Evolutionary conservation across 2,329 filamentous ascomycete genomes (phyloP).

Genomic region (Nemania serpens): DNA sequence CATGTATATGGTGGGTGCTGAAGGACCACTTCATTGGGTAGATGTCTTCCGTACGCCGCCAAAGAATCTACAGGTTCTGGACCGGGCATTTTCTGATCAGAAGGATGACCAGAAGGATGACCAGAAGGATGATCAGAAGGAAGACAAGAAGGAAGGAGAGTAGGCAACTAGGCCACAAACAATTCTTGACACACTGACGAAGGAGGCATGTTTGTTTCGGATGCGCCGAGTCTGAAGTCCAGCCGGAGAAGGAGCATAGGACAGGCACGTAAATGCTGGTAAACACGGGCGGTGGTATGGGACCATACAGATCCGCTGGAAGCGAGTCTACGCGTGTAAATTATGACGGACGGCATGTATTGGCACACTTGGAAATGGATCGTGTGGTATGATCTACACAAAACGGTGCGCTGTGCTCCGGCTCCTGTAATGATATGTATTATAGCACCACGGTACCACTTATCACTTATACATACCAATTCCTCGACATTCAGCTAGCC

Average conservation of each 20-base stretch:
- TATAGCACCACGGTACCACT: constrained; percentile 18
- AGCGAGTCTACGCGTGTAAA: constrained; percentile 7
- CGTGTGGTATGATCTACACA: constrained; percentile 5
- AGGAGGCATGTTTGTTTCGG: not conserved
- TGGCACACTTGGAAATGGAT: not conserved
- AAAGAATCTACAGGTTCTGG: not conserved
- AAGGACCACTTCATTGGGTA: constrained; percentile 15
- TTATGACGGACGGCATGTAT: not conserved
- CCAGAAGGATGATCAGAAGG: not conserved
- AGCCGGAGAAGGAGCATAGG: not conserved
- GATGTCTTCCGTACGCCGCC: constrained; percentile 22
- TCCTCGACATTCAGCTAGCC: too few species aligned
- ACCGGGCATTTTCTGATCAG: not conserved
- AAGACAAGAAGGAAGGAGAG: not conserved
- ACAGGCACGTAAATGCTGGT: not conserved
- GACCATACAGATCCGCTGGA: not conserved
- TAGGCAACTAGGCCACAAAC: not conserved
- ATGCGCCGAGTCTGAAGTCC: not conserved
- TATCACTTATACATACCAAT: not conserved
- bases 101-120: not conserved
- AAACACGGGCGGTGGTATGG: not conserved
- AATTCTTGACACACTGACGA: not conserved
- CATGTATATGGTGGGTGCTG: constrained; percentile 50
- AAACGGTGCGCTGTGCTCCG: constrained; percentile 5
- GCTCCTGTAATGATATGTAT: constrained; percentile 21